Conservation (phyloP, 305 asterid genomes). For the Vinca major region DNA sequence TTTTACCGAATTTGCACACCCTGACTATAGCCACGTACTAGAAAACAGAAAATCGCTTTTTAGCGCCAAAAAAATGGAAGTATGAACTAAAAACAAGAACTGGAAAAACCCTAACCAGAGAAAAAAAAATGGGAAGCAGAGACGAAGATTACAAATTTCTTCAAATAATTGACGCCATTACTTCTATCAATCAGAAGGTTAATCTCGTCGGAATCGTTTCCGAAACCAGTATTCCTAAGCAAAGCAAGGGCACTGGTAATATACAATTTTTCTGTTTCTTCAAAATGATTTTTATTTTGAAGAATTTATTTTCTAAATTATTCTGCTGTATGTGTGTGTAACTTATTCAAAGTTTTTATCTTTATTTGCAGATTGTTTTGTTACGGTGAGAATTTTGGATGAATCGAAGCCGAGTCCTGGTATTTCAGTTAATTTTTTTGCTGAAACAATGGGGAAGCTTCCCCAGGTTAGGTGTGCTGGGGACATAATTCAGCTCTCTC, state of each 20-base stretch:
- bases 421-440: conserved; percentile 37
- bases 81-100: background rate
- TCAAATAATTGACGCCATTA: conserved; percentile 43
- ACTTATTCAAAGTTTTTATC: background rate
- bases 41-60: background rate
- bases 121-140: conserved; percentile 18
- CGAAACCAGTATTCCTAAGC: conserved; percentile 49
- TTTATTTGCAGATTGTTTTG: conserved; percentile 42
- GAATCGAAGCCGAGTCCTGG: conserved; percentile 47
- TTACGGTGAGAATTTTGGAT: conserved; percentile 46
- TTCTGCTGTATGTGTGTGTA: background rate
- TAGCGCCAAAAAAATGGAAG: background rate
- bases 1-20: too few species aligned
- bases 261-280: background rate
- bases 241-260: conserved; percentile 60
- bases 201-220: conserved; percentile 59
- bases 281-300: background rate
- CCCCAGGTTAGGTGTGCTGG: conserved; percentile 53
- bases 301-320: background rate
- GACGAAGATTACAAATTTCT: conserved; percentile 48
- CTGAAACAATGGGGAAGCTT: conserved; percentile 49
- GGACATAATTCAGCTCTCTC: conserved; percentile 48
- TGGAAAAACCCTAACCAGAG: background rate
- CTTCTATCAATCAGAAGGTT: conserved; percentile 51
- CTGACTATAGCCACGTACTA: too few species aligned